A percentile compares a stretch with the other conserved stretches of the same genome.
Conservation (phyloP, 495 filamentous ascomycete species). For the Halenospora varia region DNA sequence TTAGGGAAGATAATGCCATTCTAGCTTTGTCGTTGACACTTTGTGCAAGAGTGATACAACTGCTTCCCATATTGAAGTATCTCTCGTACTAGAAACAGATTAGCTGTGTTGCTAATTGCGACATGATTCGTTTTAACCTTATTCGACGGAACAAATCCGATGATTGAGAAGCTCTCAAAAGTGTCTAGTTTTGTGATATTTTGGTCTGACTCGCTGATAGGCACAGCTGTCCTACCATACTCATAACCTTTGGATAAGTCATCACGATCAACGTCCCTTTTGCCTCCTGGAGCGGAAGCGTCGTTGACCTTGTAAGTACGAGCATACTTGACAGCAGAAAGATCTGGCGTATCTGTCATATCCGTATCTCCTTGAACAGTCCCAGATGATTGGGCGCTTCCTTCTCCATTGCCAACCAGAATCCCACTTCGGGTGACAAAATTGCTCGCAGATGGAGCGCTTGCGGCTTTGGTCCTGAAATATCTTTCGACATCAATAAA, state of each 20-base stretch:
- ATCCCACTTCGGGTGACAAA: slow-evolving; percentile 54
- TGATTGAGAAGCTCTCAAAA: slow-evolving; percentile 64
- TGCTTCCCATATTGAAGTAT: slow-evolving; percentile 78
- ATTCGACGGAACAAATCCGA: slow-evolving; percentile 78
- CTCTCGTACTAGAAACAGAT: slow-evolving; percentile 65
- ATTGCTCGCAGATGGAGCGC: slow-evolving; percentile 66
- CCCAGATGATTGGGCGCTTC: slow-evolving; percentile 41
- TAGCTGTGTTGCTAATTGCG: slow-evolving; percentile 5
- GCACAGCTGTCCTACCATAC: slow-evolving; percentile 89
- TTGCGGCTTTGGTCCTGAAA: slow-evolving; percentile 74
- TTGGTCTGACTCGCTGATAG: slow-evolving; percentile 78
- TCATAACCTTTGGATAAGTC: slow-evolving; percentile 89
- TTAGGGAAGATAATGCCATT: slow-evolving; percentile 83
- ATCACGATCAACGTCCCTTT: slow-evolving; percentile 77
- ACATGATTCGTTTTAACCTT: slow-evolving; percentile 46
- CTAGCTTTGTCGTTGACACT: slow-evolving; percentile 68
- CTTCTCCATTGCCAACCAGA: slow-evolving; percentile 37
- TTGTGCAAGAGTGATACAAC: slow-evolving; percentile 68
- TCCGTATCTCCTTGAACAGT: slow-evolving; percentile 40
- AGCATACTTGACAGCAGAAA: slow-evolving; percentile 66
- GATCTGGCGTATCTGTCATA: slow-evolving; percentile 36
- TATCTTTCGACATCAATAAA: slow-evolving; percentile 87
- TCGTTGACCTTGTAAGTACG: slow-evolving; percentile 78
- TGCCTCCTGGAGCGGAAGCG: slow-evolving; percentile 67
- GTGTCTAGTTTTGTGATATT: slow-evolving; percentile 81